phyloP scores from a whole-genome alignment of 208 protist species.

The Trypanosoma platydactyli region DNA sequence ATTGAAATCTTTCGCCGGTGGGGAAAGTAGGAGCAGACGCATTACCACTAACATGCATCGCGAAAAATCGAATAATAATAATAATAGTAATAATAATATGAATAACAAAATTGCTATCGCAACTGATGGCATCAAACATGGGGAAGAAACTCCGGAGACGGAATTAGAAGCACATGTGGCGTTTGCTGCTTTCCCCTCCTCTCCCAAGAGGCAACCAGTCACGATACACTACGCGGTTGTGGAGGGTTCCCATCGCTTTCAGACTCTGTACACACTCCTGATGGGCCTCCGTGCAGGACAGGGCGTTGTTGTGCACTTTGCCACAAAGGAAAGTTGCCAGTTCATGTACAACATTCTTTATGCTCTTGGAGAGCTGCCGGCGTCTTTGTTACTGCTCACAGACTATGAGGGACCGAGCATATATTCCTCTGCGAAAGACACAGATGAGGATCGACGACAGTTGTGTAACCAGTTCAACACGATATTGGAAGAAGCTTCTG shows the following conservation, averaged over 20 bases:
- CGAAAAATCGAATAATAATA: slow-evolving; percentile 1
- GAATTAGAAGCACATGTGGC: not conserved
- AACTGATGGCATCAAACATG: not conserved
- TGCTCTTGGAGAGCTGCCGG: slow-evolving; percentile 43
- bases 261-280: slow-evolving; percentile 60
- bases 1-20: slow-evolving; percentile 6
- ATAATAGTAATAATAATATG: not conserved
- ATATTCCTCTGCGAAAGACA: slow-evolving; percentile 38
- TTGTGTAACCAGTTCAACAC: slow-evolving; percentile 48
- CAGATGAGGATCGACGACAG: slow-evolving; percentile 33
- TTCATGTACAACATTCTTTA: slow-evolving; percentile 67
- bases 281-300: slow-evolving; percentile 39
- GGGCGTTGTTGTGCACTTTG: slow-evolving; percentile 66
- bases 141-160: no score
- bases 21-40: slow-evolving; percentile 5
- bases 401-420: slow-evolving; percentile 66
- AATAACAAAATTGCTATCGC: not conserved
- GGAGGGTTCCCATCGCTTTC: slow-evolving; percentile 56
- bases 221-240: slow-evolving; percentile 64
- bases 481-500: slow-evolving; percentile 22
- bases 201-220: slow-evolving; percentile 25
- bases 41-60: not conserved
- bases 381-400: slow-evolving; percentile 43
- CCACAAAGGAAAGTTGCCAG: slow-evolving; percentile 54
- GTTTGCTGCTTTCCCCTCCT: not conserved